A percentile compares a stretch with the other conserved stretches of the same genome.
These are phyloP conservation scores for Juglanconis oblonga DNA, from an alignment of 2,329 filamentous ascomycete genomes.

Conservation along the genomic window DNA sequence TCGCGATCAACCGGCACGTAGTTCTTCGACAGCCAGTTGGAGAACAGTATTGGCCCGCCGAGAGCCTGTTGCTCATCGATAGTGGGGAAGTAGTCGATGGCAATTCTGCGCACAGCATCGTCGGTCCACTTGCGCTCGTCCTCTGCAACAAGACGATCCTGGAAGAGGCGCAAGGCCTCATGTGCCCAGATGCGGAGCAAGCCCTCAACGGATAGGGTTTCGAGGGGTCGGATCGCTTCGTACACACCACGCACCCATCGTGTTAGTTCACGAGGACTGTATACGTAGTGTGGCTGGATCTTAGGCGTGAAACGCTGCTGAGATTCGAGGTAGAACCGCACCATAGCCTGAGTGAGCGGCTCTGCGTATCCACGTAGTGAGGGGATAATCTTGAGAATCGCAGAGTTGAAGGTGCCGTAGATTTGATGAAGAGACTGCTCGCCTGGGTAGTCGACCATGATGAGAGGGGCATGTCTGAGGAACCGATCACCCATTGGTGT, in stretches of 20 bases:
- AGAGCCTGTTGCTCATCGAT: slow-evolving; percentile 88
- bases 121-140: slow-evolving; percentile 96
- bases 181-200: slow-evolving; percentile 97
- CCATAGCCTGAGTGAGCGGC: slow-evolving; percentile 94
- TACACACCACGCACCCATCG: slow-evolving; percentile 97
- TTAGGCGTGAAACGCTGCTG: slow-evolving; percentile 92
- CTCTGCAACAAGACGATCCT: slow-evolving; percentile 91
- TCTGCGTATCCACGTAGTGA: slow-evolving; percentile 94
- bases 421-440: slow-evolving; percentile 94
- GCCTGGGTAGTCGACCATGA: slow-evolving; percentile 99
- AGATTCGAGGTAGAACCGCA: slow-evolving; percentile 91
- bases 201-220: slow-evolving; percentile 83
- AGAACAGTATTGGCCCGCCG: slow-evolving; percentile 92
- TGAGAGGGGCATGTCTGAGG: slow-evolving; percentile 91
- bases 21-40: slow-evolving; percentile 98
- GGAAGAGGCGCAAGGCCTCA: slow-evolving; percentile 92
- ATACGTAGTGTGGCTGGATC: slow-evolving; percentile 98
- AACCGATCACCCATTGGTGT: slow-evolving; percentile 92
- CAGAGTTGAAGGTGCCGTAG: slow-evolving; percentile 96
- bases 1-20: slow-evolving; percentile 97
- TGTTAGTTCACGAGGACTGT: slow-evolving; percentile 97
- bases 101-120: slow-evolving; percentile 80
- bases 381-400: slow-evolving; percentile 94
- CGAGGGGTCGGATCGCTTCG: slow-evolving; percentile 90
- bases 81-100: slow-evolving; percentile 89